Evolutionary conservation across 2,329 filamentous ascomycete species (phyloP).

Genomic region (Hypoxylon sp.): DNA sequence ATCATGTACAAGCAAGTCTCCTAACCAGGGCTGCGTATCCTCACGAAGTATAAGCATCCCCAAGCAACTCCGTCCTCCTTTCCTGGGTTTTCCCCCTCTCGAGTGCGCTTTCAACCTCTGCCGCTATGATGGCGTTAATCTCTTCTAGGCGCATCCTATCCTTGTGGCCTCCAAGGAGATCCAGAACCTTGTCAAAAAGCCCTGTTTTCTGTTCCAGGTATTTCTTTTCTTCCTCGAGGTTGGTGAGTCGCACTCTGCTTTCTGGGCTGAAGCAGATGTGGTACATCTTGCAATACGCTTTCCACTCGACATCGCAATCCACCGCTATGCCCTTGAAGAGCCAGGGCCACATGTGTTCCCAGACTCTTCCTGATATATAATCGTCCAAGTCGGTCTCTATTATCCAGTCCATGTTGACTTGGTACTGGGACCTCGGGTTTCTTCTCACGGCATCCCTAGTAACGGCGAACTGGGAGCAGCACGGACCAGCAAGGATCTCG

Average conservation of each 20-base stretch:
- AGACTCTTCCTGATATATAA: constrained; percentile 54
- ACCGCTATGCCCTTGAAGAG: constrained; percentile 56
- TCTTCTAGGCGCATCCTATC: constrained; percentile 45
- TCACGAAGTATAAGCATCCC: constrained; percentile 35
- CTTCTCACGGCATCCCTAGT: constrained; percentile 51
- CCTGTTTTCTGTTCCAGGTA: constrained; percentile 41
- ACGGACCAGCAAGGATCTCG: constrained; percentile 54
- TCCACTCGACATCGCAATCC: constrained; percentile 62
- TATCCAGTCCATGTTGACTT: constrained; percentile 53
- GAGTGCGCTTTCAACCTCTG: constrained; percentile 37
- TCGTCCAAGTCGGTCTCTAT: constrained; percentile 51
- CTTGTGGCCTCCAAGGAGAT: constrained; percentile 41
- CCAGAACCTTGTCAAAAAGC: constrained; percentile 42
- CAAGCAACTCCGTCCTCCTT: constrained; percentile 32
- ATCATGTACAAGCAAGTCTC: constrained; percentile 33
- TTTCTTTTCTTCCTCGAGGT: constrained; percentile 46
- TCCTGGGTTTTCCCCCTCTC: constrained; percentile 42
- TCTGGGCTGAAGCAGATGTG: constrained; percentile 53
- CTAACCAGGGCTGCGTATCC: constrained; percentile 15
- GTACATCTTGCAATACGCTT: constrained; percentile 55
- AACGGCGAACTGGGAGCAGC: constrained; percentile 57
- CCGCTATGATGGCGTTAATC: constrained; percentile 45
- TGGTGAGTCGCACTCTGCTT: constrained; percentile 36
- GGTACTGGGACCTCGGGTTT: constrained; percentile 53
- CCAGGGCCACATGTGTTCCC: constrained; percentile 57